Conservation (phyloP, 2,329 filamentous ascomycete species). For the Penicillium sp. region DNA sequence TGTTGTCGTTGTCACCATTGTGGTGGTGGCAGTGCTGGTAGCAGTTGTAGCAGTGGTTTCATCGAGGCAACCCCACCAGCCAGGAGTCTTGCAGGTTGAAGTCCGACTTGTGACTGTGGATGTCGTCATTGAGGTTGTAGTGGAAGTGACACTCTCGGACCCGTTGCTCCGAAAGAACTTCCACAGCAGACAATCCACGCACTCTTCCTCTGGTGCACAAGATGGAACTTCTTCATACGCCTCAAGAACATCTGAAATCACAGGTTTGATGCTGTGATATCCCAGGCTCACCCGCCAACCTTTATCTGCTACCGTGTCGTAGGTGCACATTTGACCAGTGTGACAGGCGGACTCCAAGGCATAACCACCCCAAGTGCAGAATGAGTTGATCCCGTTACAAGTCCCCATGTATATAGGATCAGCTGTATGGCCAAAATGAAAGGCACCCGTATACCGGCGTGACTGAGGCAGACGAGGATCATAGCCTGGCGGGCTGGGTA, state of each 20-base stretch:
- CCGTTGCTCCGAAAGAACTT: conserved; percentile 94
- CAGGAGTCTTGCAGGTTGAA: conserved; percentile 85
- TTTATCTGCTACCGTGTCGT: conserved; percentile 88
- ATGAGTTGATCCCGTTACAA: conserved; percentile 86
- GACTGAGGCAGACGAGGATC: conserved; percentile 67
- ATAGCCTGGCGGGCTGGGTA: conserved; percentile 81
- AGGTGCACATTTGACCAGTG: conserved; percentile 82
- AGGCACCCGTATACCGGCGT: conserved; percentile 74
- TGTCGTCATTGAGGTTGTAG: conserved; percentile 61
- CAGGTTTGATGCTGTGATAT: conserved; percentile 85
- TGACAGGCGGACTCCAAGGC: conserved; percentile 94
- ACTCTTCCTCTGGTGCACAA: conserved; percentile 77
- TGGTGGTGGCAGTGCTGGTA: conserved; percentile 30
- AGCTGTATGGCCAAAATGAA: conserved; percentile 93
- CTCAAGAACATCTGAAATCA: conserved; percentile 85
- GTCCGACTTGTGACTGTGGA: conserved; percentile 70
- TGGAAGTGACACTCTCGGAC: conserved; percentile 69
- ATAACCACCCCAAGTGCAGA: conserved; percentile 90
- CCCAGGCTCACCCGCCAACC: conserved; percentile 91
- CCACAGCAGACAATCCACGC: conserved; percentile 89
- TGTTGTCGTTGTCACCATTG: conserved; percentile 4
- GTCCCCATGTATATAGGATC: conserved; percentile 94
- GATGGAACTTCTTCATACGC: conserved; percentile 79
- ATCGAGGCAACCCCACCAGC: conserved; percentile 79
- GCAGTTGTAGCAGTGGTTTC: conserved; percentile 46